Percentiles rank a stretch among this genome's conserved stretches.
These are phyloP conservation scores for Yamadazyma mexicana DNA, from an alignment of 1,139 yeast species.

Conservation along the genomic window DNA sequence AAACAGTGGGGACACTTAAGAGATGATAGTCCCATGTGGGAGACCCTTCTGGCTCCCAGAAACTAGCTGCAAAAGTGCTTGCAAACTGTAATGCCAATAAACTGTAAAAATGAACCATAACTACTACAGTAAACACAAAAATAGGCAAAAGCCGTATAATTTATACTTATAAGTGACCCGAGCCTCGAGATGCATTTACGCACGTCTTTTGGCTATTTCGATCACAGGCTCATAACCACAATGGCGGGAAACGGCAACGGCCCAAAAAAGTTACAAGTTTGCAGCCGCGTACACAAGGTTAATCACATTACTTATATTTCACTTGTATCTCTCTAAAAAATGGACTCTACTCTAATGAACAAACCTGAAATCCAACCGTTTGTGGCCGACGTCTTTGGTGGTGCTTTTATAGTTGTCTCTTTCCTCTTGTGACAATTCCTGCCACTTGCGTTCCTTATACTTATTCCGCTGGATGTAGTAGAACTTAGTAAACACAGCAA, in stretches of 20 bases:
- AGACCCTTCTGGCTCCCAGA: slow-evolving; percentile 1
- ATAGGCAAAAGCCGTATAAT: too few species aligned
- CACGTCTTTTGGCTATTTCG: too few species aligned
- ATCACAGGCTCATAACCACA: too few species aligned
- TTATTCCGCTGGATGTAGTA: slow-evolving; percentile 48
- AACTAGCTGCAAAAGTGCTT: background rate
- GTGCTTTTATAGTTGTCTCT: slow-evolving; percentile 37
- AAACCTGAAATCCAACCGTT: slow-evolving; percentile 49
- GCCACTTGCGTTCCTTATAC: slow-evolving; percentile 45
- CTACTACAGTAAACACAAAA: background rate
- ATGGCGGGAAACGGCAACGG: too few species aligned
- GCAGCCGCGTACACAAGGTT: too few species aligned
- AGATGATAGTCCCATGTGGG: slow-evolving; percentile 19
- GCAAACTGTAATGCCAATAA: background rate
- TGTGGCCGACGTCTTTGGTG: slow-evolving; percentile 50
- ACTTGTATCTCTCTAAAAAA: too few species aligned
- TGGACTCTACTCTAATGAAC: slow-evolving; percentile 11
- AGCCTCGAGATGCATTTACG: too few species aligned
- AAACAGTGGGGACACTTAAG: slow-evolving; percentile 2
- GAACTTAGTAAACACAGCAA: slow-evolving; percentile 19
- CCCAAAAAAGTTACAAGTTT: too few species aligned
- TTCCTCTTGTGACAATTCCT: slow-evolving; percentile 41
- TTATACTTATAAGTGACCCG: too few species aligned
- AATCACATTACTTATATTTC: too few species aligned
- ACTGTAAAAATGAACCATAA: background rate